A percentile compares a stretch with the other conserved stretches of the same genome.
phyloP scores from a whole-genome alignment of 805 yeast genomes.

The Pachysolen tannophilus region DNA sequence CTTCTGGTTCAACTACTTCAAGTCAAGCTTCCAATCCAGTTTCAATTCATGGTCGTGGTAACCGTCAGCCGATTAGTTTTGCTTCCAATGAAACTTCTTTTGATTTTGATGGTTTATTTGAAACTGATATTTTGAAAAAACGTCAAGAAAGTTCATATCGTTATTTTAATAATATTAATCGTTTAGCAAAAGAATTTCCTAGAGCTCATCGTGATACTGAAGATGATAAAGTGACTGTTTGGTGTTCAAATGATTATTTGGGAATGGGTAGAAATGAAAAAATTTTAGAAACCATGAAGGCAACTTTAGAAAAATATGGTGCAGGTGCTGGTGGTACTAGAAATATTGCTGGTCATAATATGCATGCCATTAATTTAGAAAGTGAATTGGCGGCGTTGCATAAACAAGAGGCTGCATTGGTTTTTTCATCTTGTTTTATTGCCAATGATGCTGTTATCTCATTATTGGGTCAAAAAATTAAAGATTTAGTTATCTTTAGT shows the following conservation, averaged over 20 bases:
- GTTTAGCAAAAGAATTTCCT: slow-evolving; percentile 92
- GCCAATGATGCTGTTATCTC: slow-evolving; percentile 95
- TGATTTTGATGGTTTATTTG: slow-evolving; percentile 67
- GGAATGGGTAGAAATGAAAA: slow-evolving; percentile 84
- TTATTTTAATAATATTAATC: slow-evolving; percentile 93
- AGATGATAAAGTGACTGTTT: slow-evolving; percentile 85
- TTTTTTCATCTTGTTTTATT: slow-evolving; percentile 91
- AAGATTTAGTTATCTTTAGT: slow-evolving; percentile 83
- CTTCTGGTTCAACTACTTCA: slow-evolving; percentile 5
- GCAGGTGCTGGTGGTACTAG: slow-evolving; percentile 99
- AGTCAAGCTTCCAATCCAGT: slow-evolving; percentile 7
- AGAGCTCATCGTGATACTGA: slow-evolving; percentile 75
- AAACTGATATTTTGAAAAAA: slow-evolving; percentile 61
- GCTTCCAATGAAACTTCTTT: slow-evolving; percentile 45
- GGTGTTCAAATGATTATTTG: slow-evolving; percentile 98
- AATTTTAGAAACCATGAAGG: slow-evolving; percentile 70
- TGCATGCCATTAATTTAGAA: slow-evolving; percentile 83
- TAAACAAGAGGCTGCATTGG: slow-evolving; percentile 91
- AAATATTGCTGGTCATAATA: slow-evolving; percentile 96
- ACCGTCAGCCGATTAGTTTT: slow-evolving; percentile 19
- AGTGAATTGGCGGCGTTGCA: slow-evolving; percentile 83
- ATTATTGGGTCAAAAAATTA: slow-evolving; percentile 82
- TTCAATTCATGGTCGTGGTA: slow-evolving; percentile 7
- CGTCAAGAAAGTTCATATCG: slow-evolving; percentile 89
- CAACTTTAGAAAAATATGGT: slow-evolving; percentile 81